Percentiles rank a stretch among this genome's conserved stretches.
Conservation (phyloP, 192 early-diverging fungal genomes). For the Thamnidium elegans region DNA sequence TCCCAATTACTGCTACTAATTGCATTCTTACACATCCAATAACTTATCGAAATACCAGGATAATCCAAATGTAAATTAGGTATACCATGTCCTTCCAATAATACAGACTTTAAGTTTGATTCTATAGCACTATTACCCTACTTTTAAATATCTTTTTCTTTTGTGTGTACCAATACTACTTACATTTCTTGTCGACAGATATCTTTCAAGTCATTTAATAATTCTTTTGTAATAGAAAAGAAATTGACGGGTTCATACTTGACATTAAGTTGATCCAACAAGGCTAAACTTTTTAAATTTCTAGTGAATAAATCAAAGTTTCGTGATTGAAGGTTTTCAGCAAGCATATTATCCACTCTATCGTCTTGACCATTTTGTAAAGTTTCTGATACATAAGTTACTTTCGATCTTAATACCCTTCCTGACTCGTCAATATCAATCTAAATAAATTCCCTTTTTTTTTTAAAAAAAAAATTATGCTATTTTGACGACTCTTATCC, state of each 20-base stretch:
- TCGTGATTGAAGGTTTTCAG: conserved; percentile 19
- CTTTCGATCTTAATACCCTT: conserved; percentile 21
- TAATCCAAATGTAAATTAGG: conserved; percentile 27
- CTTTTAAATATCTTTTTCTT: background rate
- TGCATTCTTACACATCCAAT: conserved; percentile 23
- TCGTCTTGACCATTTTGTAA: conserved; percentile 33
- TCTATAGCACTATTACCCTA: conserved; percentile 10
- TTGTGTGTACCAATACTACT: background rate
- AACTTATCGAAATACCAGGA: conserved; percentile 30
- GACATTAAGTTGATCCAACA: conserved; percentile 31
- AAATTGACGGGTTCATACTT: conserved; percentile 28
- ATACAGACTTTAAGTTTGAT: conserved; percentile 12
- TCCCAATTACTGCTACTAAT: conserved; percentile 18
- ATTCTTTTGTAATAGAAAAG: conserved; percentile 17
- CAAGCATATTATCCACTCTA: conserved; percentile 25
- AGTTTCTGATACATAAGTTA: conserved; percentile 33
- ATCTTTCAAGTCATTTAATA: conserved; percentile 21
- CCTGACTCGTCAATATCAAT: conserved; percentile 33
- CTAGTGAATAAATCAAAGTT: conserved; percentile 11
- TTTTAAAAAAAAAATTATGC: background rate
- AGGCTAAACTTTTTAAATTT: conserved; percentile 27
- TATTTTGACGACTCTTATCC: background rate
- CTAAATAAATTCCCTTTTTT: conserved; percentile 4
- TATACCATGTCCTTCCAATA: conserved; percentile 34
- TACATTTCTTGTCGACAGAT: conserved; percentile 34